Conservation (phyloP, 257 asterid genomes). For the Solanum megistacrolobum region DNA sequence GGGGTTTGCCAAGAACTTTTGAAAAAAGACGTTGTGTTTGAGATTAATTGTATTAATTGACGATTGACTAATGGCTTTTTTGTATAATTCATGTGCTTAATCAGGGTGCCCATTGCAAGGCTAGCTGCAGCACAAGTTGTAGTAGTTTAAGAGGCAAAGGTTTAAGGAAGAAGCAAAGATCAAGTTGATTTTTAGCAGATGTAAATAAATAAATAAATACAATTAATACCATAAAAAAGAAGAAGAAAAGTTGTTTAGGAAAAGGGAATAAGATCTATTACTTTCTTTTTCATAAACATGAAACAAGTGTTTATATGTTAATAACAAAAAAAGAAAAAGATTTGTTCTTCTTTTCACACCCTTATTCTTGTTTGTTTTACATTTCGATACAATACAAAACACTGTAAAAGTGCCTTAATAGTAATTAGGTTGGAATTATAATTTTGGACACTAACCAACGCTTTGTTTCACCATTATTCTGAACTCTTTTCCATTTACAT, state of each 20-base stretch:
- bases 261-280: neutral
- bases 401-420: neutral
- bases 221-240: neutral
- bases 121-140: conserved; percentile 94
- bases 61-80: neutral
- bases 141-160: conserved; percentile 24
- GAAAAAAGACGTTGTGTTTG: neutral
- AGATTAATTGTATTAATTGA: neutral
- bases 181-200: neutral
- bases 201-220: conserved; percentile 15
- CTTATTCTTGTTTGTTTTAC: neutral
- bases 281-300: neutral
- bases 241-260: neutral
- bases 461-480: no score
- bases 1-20: neutral
- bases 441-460: no score
- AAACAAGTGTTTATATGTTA: neutral
- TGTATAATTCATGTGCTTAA: neutral
- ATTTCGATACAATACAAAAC: neutral
- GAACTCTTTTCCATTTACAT: no score
- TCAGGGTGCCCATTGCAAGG: conserved; percentile 96
- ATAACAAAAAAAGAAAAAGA: neutral
- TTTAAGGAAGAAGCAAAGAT: neutral
- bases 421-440: no score
- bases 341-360: neutral